Evolutionary conservation across 2,329 filamentous ascomycete species (phyloP), one percentile per base, ranked within the genome.

Genomic region (Phialocephala subalpina): DNA sequence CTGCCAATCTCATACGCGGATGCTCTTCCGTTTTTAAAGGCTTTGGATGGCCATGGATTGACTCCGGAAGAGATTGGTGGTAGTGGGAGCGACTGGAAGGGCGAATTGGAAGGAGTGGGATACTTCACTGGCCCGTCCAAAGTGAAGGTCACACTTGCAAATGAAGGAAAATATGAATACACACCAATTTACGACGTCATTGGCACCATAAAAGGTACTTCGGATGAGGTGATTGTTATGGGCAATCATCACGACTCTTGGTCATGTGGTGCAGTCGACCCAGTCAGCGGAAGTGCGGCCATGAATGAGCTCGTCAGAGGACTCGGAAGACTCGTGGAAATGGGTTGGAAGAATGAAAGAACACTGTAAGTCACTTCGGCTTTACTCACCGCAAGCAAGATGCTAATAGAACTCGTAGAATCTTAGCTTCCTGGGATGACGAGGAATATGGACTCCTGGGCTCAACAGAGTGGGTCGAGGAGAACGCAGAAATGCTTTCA

Each of bases 161-260:
- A 29, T 38, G 27, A 57, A 6, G 29, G 53, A 36, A 35, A 57
- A 16, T 35, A 66, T 65, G 68, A 59, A 60, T n/a, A 57, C 56
- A 27, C 90, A 0, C 90, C 91, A 3, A 82, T 94, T 62, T 97
- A 92, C 92, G 91, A 97, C 74, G 92, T 94, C 1, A 94, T 97
- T 70, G 94, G 94, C 36, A 83, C 94, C 56, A 91, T 97, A 77
- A 97, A 97, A 73, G 94, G 94, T 14, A 90, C 90, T 0, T 83
- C 89, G 0, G 89, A 97, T 73, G 93, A 97, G 75, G 92, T 96
- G 0, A 83, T 97, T 35, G 84, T 97, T 2, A 80, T 97, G 22
- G 93, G 93, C 8, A 97, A 97, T 75, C 93, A 97, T 74, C 87
- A 92, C 36, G 93, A 97, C 77, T 91, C 93, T 0, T 95, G 92